Percentiles rank a stretch among this genome's conserved stretches.
These are phyloP conservation scores for Knoxdaviesia capensis DNA, from an alignment of 2,329 filamentous ascomycete species.

Conservation along the genomic window DNA sequence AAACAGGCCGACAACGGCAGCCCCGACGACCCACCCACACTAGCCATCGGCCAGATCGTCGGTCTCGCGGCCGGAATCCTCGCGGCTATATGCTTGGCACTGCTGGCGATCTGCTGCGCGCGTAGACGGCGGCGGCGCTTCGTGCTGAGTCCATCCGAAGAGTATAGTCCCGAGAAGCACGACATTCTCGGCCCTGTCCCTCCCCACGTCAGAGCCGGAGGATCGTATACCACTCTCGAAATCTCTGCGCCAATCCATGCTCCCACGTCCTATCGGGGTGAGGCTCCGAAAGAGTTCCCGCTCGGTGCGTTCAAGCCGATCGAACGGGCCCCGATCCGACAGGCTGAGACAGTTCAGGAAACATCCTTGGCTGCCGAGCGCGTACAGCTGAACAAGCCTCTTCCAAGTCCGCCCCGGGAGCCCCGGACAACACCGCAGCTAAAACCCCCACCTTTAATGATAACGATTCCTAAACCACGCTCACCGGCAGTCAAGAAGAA, in stretches of 20 bases:
- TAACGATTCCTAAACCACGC: too few species aligned
- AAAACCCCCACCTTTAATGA: not conserved
- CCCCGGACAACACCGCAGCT: constrained; percentile 2
- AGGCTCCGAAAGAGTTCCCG: constrained; percentile 1
- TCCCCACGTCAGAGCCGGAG: not conserved
- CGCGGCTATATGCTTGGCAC: constrained; percentile 25
- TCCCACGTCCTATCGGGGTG: not conserved
- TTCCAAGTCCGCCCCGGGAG: constrained; percentile 6
- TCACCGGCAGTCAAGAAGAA: too few species aligned
- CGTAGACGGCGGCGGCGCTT: constrained; percentile 20
- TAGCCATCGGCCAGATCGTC: constrained; percentile 25
- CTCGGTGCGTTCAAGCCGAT: constrained; percentile 2
- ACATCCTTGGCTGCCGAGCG: constrained; percentile 1
- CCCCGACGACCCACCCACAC: constrained; percentile 4
- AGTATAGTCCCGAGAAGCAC: constrained; percentile 17
- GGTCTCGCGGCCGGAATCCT: constrained; percentile 37
- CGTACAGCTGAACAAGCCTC: constrained; percentile 6
- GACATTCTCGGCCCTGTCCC: constrained; percentile 5
- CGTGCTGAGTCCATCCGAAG: constrained; percentile 13
- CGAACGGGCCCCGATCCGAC: too few species aligned
- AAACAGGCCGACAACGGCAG: not conserved
- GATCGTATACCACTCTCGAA: constrained; percentile 11
- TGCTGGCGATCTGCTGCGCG: constrained; percentile 25
- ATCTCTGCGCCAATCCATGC: constrained; percentile 21
- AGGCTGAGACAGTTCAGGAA: not conserved